A percentile compares a stretch with the other conserved stretches of the same genome.
Evolutionary conservation across 106 monocot species (phyloP).

Genomic region (Alisma plantagoaquatica): DNA sequence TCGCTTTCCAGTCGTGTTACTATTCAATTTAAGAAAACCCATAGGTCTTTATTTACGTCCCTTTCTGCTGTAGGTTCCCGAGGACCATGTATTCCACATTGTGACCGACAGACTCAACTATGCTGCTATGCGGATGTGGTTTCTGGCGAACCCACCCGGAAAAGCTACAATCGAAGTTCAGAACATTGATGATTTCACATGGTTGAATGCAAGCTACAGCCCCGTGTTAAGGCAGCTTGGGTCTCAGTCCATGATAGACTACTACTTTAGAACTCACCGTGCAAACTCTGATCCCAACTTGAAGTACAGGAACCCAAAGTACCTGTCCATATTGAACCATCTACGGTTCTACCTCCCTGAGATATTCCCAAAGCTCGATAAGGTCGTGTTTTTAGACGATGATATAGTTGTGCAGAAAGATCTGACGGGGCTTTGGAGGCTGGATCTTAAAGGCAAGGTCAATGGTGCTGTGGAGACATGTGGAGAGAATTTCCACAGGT

Average conservation of each 20-base stretch:
- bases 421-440: constrained; percentile 41
- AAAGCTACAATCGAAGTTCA: constrained; percentile 45
- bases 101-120: constrained; percentile 66
- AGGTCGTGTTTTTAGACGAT: constrained; percentile 74
- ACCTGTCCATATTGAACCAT: constrained; percentile 69
- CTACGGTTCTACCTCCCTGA: constrained; percentile 70
- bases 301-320: constrained; percentile 64
- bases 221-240: constrained; percentile 53
- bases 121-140: constrained; percentile 74
- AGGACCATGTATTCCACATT: constrained; percentile 51
- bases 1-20: neutral
- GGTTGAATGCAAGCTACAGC: constrained; percentile 61
- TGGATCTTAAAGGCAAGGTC: constrained; percentile 61
- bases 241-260: constrained; percentile 51
- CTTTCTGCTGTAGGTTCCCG: constrained; percentile 29
- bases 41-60: no score
- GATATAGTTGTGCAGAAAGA: constrained; percentile 76
- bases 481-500: constrained; percentile 54
- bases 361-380: constrained; percentile 61
- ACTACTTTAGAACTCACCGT: constrained; percentile 39
- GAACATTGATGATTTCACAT: constrained; percentile 51
- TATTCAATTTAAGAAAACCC: neutral
- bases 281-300: constrained; percentile 36
- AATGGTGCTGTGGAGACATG: constrained; percentile 87
- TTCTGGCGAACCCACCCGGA: constrained; percentile 41